Conservation (phyloP, 208 protist genomes). For the Borovskyia barvae region DNA sequence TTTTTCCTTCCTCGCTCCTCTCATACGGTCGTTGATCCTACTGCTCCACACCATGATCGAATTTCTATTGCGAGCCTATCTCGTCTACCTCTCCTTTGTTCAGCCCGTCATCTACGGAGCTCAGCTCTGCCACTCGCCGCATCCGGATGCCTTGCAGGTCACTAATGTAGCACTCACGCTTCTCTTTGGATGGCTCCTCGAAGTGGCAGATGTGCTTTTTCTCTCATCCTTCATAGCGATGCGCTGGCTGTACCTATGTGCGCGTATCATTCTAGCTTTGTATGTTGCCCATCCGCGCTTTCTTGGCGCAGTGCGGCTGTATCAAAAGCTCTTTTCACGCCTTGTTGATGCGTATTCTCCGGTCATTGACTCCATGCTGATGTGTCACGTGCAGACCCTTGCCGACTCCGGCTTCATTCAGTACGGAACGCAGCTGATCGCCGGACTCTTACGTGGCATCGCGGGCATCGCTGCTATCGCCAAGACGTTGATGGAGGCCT, state of each 20-base stretch:
- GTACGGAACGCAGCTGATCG: conserved; percentile 29
- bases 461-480: conserved; percentile 33
- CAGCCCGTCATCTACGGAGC: conserved; percentile 57
- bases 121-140: conserved; percentile 43
- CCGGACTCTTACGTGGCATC: conserved; percentile 25
- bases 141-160: conserved; percentile 44
- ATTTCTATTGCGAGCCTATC: conserved; percentile 27
- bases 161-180: conserved; percentile 72
- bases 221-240: conserved; percentile 64
- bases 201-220: conserved; percentile 51
- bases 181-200: conserved; percentile 65
- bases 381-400: conserved; percentile 54
- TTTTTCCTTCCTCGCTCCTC: not conserved
- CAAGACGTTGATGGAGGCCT: conserved; percentile 34
- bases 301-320: conserved; percentile 47
- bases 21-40: too few relatives aligned
- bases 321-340: conserved; percentile 44
- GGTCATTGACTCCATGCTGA: conserved; percentile 42
- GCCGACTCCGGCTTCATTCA: conserved; percentile 44
- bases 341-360: conserved; percentile 53
- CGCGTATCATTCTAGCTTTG: conserved; percentile 53
- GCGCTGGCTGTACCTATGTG: conserved; percentile 43
- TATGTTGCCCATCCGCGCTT: conserved; percentile 68
- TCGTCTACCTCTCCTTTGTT: conserved; percentile 68
- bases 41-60: conserved; percentile 10